Evolutionary conservation across 2,329 filamentous ascomycete species (phyloP).

Genomic region (Epichloe hybrida): DNA sequence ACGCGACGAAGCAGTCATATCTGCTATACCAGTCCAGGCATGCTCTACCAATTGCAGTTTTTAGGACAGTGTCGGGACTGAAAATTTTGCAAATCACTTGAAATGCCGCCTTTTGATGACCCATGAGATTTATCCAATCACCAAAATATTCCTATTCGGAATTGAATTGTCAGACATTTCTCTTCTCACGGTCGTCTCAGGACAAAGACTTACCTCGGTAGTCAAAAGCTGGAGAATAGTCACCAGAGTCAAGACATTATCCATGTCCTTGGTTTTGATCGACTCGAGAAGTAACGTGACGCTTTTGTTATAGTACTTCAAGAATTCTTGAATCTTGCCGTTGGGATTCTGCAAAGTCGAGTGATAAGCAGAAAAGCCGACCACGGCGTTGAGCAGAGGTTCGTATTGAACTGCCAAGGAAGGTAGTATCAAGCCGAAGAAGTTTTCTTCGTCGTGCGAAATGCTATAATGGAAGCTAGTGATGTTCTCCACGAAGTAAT

Average conservation of each 20-base stretch:
- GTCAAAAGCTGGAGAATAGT: conserved; percentile 87
- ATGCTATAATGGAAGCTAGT: conserved; percentile 74
- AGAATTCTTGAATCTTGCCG: conserved; percentile 66
- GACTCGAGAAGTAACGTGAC: conserved; percentile 62
- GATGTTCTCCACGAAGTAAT: conserved; percentile 66
- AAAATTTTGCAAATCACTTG: conserved; percentile 68
- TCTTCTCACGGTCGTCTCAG: background rate
- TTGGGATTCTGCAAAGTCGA: conserved; percentile 56
- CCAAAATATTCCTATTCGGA: conserved; percentile 72
- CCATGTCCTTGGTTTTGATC: conserved; percentile 56
- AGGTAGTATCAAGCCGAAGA: conserved; percentile 59
- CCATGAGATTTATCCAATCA: conserved; percentile 87
- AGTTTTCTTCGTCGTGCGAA: conserved; percentile 55
- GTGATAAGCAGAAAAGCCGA: conserved; percentile 83
- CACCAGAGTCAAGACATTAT: conserved; percentile 61
- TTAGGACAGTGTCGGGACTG: conserved; percentile 59
- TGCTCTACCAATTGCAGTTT: conserved; percentile 56
- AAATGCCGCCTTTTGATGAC: conserved; percentile 81
- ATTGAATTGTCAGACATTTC: conserved; percentile 2
- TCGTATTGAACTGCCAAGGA: conserved; percentile 61
- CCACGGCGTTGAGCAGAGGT: conserved; percentile 71
- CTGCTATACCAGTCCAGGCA: conserved; percentile 81
- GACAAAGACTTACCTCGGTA: conserved; percentile 58
- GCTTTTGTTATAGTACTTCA: conserved; percentile 82
- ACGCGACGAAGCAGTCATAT: conserved; percentile 72